phyloP scores from a whole-genome alignment of 495 filamentous ascomycete species.

The Xylaria telfairii region DNA sequence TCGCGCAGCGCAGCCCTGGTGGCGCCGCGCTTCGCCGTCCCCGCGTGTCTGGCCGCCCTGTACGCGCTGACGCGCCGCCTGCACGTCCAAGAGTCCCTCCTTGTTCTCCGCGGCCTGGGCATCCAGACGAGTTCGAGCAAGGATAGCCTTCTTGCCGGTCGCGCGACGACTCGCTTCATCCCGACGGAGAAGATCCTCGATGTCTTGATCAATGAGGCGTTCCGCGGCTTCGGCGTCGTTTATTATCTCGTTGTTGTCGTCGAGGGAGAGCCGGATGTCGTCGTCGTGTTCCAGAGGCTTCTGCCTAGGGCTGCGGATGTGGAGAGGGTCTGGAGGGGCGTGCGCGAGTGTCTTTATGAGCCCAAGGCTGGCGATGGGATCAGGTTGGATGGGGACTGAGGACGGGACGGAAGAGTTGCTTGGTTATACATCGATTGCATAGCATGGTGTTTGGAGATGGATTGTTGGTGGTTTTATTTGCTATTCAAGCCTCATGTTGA shows the following conservation, averaged over 20 bases:
- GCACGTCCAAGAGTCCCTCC: conserved; percentile 77
- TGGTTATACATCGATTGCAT: conserved; percentile 5
- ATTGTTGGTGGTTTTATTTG: not conserved
- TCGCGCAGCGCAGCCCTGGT: conserved; percentile 49
- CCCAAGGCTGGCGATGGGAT: conserved; percentile 39
- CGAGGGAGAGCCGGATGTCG: conserved; percentile 83
- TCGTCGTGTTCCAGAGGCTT: conserved; percentile 90
- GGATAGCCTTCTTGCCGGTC: conserved; percentile 58
- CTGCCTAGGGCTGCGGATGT: conserved; percentile 72
- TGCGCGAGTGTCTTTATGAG: conserved; percentile 78
- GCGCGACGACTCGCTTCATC: conserved; percentile 82
- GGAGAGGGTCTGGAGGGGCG: conserved; percentile 87
- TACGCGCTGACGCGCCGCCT: conserved; percentile 48
- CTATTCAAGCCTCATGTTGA: conserved; percentile 16
- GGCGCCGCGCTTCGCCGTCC: conserved; percentile 34
- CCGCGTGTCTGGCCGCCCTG: conserved; percentile 28
- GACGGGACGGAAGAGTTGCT: conserved; percentile 23
- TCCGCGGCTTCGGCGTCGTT: conserved; percentile 87
- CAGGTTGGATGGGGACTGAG: conserved; percentile 19
- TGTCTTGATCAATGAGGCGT: conserved; percentile 94
- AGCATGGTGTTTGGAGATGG: conserved; percentile 23
- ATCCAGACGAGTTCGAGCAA: conserved; percentile 84
- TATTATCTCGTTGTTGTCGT: conserved; percentile 92
- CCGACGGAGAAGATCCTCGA: conserved; percentile 90
- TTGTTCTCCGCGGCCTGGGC: conserved; percentile 87